phyloP scores from a whole-genome alignment of 2,329 filamentous ascomycete genomes.

The Claviceps quebecensis region DNA sequence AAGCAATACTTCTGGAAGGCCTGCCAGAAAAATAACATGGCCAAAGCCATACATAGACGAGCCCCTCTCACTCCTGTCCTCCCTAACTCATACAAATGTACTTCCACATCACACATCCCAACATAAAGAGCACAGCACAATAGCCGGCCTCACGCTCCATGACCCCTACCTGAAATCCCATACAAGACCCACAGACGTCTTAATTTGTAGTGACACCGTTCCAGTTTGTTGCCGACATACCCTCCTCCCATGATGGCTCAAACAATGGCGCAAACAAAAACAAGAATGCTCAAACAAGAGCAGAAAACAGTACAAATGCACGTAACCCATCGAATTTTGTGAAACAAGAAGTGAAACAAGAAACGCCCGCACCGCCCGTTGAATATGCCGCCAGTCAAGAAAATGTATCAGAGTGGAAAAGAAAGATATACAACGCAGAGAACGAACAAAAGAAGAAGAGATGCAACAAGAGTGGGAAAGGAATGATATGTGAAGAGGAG shows the following conservation, averaged over 20 bases:
- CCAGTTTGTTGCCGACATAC: not conserved
- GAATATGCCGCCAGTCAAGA: constrained; percentile 1
- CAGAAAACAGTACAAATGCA: not conserved
- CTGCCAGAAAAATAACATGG: not conserved
- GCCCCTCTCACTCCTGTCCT: not conserved
- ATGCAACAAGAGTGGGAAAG: not conserved
- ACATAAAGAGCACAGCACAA: not conserved
- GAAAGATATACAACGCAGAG: not conserved
- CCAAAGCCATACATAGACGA: not conserved
- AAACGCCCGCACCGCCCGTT: constrained; percentile 2
- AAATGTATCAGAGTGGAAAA: not conserved
- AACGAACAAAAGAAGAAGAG: not conserved
- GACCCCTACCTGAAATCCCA: not conserved
- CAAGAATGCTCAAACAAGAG: not conserved
- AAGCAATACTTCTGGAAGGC: no score
- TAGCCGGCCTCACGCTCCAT: not conserved
- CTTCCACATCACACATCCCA: not conserved
- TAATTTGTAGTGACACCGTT: not conserved
- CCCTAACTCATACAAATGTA: not conserved
- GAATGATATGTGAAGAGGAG: not conserved
- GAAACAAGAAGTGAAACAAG: not conserved
- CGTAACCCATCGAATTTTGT: not conserved
- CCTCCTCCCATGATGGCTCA: not conserved
- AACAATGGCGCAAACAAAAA: not conserved
- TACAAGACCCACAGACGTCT: not conserved